Base-by-base conservation (phyloP, 73 alveolate genomes). In the Stentor roeselii region DNA sequence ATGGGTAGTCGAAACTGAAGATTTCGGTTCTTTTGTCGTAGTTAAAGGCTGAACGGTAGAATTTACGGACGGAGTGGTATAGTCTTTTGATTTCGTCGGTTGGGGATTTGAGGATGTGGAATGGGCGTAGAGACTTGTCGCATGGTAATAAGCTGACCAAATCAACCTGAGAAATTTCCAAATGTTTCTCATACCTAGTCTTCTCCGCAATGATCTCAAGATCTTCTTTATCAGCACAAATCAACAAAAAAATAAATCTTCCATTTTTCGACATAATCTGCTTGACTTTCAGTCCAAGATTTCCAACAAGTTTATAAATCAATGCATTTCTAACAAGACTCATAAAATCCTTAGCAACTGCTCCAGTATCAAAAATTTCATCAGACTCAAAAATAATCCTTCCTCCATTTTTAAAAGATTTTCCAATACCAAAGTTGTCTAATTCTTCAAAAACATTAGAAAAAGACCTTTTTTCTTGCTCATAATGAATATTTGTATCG, bases 151-250 rank as follows among this genome's bases (percentile, higher is more conserved):
- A 3, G 6, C 80, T 34, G 15, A 60, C 60, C 35, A 86, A 34
- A 82, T 86, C 91, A 58, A 82, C 21, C 15, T 30, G 42, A 6
- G 88, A 87, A 31, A 86, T 37, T 60, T 76, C 86, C 4, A 82
- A 60, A 34, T 60, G n/a, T 21, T 61, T 39, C 11, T 61, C 40
- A 78, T 86, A 75, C 31, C 82, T 76, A 35, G 78, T 84, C 11
- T 42, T n/a, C 60, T 86, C 89, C 0, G 91, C 91, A 4, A 21
- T 85, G 3, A 32, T 30, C 35, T 61, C 60, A n/a, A 86, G 42
- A 34, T 86, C 91, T 15, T 75, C 83, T n/a, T 80, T 80, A 36
- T 37, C 78, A 15, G 88, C 88, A 6, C 60, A 32, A 30, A 86
- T 39, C 2, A 86, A 60, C 11, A 86, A 60, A 42, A 59, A 86